Base-by-base conservation (phyloP, 2,329 filamentous ascomycete genomes). In the Diaporthe helianthi region DNA sequence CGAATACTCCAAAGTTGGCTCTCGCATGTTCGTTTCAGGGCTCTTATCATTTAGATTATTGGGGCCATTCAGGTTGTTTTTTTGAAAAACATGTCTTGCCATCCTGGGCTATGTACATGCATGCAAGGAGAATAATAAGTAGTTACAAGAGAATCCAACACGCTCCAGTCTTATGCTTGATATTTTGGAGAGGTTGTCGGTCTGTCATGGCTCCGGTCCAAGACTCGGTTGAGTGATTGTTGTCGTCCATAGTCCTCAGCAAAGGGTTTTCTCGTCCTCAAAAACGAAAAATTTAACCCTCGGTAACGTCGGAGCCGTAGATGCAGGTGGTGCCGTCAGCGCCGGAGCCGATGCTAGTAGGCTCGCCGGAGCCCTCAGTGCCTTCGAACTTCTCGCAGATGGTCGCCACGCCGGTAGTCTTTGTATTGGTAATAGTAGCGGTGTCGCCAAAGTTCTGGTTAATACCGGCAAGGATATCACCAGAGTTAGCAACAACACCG, bases 401-500 rank as follows among this genome's bases (percentile, higher is more conserved):
- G 6, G 65, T 68, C 5, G 65, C 55, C 36, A 73, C 71, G 12
- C 64, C 70, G 33, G 65, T 54, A 3, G 55, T 46, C 36, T 31
- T 36, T 52, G 74, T 71, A 55, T 65, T 68, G 36, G 61, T 72
- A 29, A 72, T 67, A 2, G 61, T 72, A 19, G 69, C 70, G 75
- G 79, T 75, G 36, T 83, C 80, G 17, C 71, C 71, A 38, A 67
- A 72, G 61, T 72, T 72, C 47, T 63, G 46, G 66, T 72, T 72
- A 46, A 72, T 63, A 15, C 70, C 67, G 2, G 67, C 67, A 31
- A 71, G 63, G 24, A 64, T 22, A 26, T 51, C 46, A 31, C 70
- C 70, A 3, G 24, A 73, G 31, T 72, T 75, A 12, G 81, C 82
- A 8, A 78, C 77, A 3, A 79, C 76, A 3, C 79, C 80, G 71